Base-by-base conservation (phyloP, 805 yeast species). In the Candida patagonica region DNA sequence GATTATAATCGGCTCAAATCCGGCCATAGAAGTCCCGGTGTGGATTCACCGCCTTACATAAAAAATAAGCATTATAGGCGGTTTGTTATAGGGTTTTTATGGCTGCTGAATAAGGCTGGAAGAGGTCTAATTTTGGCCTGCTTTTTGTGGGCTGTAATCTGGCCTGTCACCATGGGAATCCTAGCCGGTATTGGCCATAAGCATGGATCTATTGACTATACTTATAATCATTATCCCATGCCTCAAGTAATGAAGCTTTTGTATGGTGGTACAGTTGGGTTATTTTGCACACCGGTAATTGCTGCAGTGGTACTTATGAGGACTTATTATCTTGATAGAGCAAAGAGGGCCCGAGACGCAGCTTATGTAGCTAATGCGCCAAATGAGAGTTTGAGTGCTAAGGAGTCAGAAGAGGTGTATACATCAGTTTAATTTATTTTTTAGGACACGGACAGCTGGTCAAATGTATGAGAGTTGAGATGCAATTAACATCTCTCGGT, bases 111-210 rank as follows among this genome's bases (percentile, higher is more conserved):
- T 15, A 33, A 33, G 24, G 27, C 27, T 3, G 13, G 22, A 10
- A 26, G 37, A 4, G 37, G 29, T 5, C 10, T 33, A 5, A 3
- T 33, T 17, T n/a, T 33, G 27, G 37, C 29, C 3, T 15, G 13
- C 9, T 22, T 20, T 15, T 8, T 33, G 27, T 33, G 23, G 26
- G 19, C 24, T n/a, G 16, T 33, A 13, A 22, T 33, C 12, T 33
- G 37, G 37, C 37, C 37, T 7, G 21, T 23, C 24, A 21, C 37
- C 10, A 33, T 33, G 37, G 37, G 37, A 3, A 33, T 33, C 12
- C 10, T 33, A 27, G 24, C 37, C 27, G 37, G 26, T 4, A 20
- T 22, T 12, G 37, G 37, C 9, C 37, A 13, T 20, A 33, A 20
- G 27, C 22, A 20, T 4, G 23, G 26, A 12, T n/a, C 10, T 12